Evolutionary conservation across 176 grass and related monocot genomes (phyloP), one percentile per base, ranked within the genome.

Genomic region (Pharus latifolius): DNA sequence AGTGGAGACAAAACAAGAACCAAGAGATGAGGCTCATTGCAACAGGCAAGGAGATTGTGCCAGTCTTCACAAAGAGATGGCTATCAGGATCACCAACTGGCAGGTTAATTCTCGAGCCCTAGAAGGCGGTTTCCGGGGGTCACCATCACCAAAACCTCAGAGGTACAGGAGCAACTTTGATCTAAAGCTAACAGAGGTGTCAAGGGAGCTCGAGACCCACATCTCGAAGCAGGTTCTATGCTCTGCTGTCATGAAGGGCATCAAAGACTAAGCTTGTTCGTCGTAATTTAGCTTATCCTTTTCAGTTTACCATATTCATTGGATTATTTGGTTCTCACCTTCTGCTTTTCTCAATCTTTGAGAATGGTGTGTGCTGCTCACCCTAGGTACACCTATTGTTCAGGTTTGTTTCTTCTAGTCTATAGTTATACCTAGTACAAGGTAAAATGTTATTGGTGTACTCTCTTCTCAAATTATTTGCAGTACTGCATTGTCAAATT

Each of bases 61-160:
- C 85, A 1, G 81, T 85, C 10, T 56, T 79, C 70, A 77, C 85
- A 11, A 85, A 81, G 78, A 74, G 49, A 56, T 92, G 89, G 89
- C 40, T 92, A 7, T 73, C 89, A n/a, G 77, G 63, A 11, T 92
- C 85, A 1, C 89, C 89, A 2, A 88, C 61, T 1, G 41, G 78
- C 1, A 69, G 81, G 40, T 78, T n/a, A n/a, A n/a, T n/a, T 99
- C 42, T 79, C 90, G 1, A 99, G 87, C 58, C 90, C 90, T 3
- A 76, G 95, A 42, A 84, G 81, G 29, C 72, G 95, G 33, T 88
- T 99, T 66, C 91, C 95, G n/a, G 87, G n/a, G 90, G 8, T 99
- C 95, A 3, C 77, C 76, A 3, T 90, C 86, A 6, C 90, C 81
- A 0, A 88, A 64, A 77, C 82, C 82, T 23, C 90, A 94, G 52